Evolutionary conservation across 2,329 filamentous ascomycete species (phyloP).

Genomic region (Thielaviopsis euricoi): DNA sequence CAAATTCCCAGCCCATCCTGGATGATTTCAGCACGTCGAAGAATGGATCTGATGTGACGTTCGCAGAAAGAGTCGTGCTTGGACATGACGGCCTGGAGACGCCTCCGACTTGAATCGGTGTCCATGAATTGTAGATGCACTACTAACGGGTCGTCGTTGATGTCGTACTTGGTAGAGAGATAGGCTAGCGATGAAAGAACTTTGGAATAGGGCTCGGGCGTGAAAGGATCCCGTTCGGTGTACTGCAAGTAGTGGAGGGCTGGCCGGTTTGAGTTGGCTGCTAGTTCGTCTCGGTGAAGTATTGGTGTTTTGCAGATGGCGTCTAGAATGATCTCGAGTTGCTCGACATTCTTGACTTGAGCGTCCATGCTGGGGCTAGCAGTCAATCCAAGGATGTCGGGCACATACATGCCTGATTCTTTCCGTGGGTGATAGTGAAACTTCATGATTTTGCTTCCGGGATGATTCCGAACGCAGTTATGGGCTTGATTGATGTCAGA

Average conservation of each 20-base stretch:
- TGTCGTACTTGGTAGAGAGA: constrained; percentile 21
- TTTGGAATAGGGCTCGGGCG: background rate
- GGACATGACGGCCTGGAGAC: constrained; percentile 23
- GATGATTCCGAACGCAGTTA: constrained; percentile 48
- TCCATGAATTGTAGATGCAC: constrained; percentile 26
- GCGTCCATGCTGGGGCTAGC: constrained; percentile 59
- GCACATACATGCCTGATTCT: constrained; percentile 25
- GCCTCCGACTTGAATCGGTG: constrained; percentile 23
- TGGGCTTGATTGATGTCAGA: constrained; percentile 38
- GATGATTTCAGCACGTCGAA: constrained; percentile 32
- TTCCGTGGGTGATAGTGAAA: constrained; percentile 47
- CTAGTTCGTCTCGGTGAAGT: constrained; percentile 49
- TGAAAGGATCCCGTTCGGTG: background rate
- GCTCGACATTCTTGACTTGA: constrained; percentile 35
- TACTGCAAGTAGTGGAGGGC: constrained; percentile 14
- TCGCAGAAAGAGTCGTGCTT: constrained; percentile 34
- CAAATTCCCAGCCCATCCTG: constrained; percentile 45
- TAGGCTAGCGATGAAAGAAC: background rate
- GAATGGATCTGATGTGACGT: constrained; percentile 39
- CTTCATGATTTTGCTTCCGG: constrained; percentile 56
- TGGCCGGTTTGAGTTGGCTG: constrained; percentile 53
- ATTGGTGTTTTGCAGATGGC: constrained; percentile 54
- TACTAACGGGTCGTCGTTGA: constrained; percentile 45
- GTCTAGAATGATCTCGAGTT: constrained; percentile 54
- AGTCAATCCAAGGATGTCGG: constrained; percentile 61